These are phyloP conservation scores for Verticillium alfalfae DNA, from an alignment of 2,329 filamentous ascomycete species.

Conservation along the genomic window DNA sequence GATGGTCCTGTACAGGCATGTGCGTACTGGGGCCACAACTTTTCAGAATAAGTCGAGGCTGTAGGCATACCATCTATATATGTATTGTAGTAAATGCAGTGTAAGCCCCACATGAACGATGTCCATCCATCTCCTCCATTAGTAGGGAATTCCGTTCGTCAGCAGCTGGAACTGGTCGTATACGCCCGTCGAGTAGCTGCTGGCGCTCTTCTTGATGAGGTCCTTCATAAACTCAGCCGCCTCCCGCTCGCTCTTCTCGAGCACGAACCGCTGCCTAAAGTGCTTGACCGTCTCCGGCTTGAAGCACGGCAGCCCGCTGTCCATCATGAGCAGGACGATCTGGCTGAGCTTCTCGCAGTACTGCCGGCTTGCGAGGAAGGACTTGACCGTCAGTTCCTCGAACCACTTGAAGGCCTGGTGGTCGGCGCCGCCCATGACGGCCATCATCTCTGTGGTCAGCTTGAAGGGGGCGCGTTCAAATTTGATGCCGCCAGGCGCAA, in stretches of 20 bases:
- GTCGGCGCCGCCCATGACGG: constrained; percentile 91
- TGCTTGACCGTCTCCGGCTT: constrained; percentile 92
- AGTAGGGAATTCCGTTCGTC: constrained; percentile 97
- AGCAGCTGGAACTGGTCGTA: constrained; percentile 98
- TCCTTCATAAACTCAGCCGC: constrained; percentile 92
- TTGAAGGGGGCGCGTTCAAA: constrained; percentile 99
- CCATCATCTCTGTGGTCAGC: constrained; percentile 93
- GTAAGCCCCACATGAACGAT: no score
- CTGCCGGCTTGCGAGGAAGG: constrained; percentile 82
- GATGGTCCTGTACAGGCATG: not conserved
- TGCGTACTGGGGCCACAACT: no score
- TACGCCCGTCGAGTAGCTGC: constrained; percentile 84
- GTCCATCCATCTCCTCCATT: constrained; percentile 15
- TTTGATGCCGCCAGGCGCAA: constrained; percentile 91
- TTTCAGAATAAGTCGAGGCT: no score
- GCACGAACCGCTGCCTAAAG: constrained; percentile 86
- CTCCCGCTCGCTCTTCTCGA: constrained; percentile 87
- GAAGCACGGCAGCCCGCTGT: constrained; percentile 93
- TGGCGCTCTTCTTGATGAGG: constrained; percentile 82
- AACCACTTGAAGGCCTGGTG: constrained; percentile 93
- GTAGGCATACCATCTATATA: no score
- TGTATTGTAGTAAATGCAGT: no score
- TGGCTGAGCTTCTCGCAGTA: constrained; percentile 86
- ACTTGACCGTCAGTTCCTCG: constrained; percentile 92
- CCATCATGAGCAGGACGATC: constrained; percentile 91